Evolutionary conservation across 139 green algal species (phyloP).

Genomic region (Trebouxia sp.): DNA sequence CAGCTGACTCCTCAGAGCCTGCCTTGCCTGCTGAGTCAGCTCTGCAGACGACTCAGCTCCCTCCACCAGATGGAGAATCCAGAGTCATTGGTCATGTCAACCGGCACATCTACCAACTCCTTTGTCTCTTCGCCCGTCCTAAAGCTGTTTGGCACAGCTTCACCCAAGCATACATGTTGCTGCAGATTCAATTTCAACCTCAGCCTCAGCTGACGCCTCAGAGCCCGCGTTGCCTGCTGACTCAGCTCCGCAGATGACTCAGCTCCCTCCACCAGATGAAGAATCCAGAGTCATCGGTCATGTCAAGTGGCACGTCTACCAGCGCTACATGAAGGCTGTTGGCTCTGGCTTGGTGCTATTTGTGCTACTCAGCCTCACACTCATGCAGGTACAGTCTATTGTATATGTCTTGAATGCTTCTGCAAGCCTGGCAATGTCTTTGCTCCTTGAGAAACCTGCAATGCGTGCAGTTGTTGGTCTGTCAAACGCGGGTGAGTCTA

Average conservation of each 20-base stretch:
- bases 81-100: slow-evolving; percentile 54
- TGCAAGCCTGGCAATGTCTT: not conserved
- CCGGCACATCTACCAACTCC: slow-evolving; percentile 53
- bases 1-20: no score
- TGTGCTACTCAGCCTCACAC: slow-evolving; percentile 58
- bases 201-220: no score
- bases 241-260: not conserved
- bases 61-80: not conserved
- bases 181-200: no score
- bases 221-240: not conserved
- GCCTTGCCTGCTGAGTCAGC: not conserved
- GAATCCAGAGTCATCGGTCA: slow-evolving; percentile 43
- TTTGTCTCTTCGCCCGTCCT: no score
- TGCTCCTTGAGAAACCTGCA: no score
- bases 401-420: not conserved
- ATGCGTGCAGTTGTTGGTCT: no score
- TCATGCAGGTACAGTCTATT: slow-evolving; percentile 67
- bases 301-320: slow-evolving; percentile 61
- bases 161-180: no score
- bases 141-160: no score
- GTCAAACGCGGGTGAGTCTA: no score
- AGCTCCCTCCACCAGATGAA: not conserved
- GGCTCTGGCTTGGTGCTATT: slow-evolving; percentile 43
- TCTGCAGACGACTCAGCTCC: not conserved
- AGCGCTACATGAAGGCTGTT: slow-evolving; percentile 49